phyloP scores from a whole-genome alignment of 495 filamentous ascomycete species.

The Hypoxylon fragiforme region DNA sequence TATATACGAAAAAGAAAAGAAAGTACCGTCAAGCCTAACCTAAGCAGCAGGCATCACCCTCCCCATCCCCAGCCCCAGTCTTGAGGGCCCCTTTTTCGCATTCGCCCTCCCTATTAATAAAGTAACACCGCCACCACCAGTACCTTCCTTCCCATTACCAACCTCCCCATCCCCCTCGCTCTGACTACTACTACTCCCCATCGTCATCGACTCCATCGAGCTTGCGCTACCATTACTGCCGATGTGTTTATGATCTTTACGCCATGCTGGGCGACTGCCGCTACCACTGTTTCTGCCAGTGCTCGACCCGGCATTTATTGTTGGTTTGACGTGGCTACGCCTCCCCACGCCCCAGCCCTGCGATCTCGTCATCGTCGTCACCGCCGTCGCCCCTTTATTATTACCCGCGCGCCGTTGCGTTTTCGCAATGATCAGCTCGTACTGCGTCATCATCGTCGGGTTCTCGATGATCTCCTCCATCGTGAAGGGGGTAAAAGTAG shows the following conservation, averaged over 20 bases:
- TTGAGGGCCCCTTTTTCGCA: no score
- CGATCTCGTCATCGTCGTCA: constrained; percentile 10
- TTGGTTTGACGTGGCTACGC: constrained; percentile 32
- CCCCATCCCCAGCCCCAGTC: no score
- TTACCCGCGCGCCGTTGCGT: no score
- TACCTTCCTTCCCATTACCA: no score
- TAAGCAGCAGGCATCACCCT: no score
- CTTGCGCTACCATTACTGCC: constrained; percentile 17
- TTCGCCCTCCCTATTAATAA: no score
- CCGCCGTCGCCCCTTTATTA: no score
- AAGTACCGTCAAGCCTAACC: no score
- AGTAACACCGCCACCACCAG: no score
- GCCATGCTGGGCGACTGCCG: not conserved
- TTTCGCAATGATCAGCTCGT: constrained; percentile 50
- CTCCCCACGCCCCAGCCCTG: constrained; percentile 24
- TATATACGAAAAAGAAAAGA: no score
- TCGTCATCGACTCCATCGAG: constrained; percentile 42
- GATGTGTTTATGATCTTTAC: constrained; percentile 17
- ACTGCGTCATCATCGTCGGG: constrained; percentile 53
- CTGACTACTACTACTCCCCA: constrained; percentile 39
- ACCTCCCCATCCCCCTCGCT: constrained; percentile 34
- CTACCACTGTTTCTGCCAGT: no score
- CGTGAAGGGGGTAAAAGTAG: constrained; percentile 33
- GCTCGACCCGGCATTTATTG: constrained; percentile 7
- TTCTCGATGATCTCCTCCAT: constrained; percentile 53